phyloP scores from a whole-genome alignment of 1,139 yeast genomes.

The Yamadazyma atmosphaerica region DNA sequence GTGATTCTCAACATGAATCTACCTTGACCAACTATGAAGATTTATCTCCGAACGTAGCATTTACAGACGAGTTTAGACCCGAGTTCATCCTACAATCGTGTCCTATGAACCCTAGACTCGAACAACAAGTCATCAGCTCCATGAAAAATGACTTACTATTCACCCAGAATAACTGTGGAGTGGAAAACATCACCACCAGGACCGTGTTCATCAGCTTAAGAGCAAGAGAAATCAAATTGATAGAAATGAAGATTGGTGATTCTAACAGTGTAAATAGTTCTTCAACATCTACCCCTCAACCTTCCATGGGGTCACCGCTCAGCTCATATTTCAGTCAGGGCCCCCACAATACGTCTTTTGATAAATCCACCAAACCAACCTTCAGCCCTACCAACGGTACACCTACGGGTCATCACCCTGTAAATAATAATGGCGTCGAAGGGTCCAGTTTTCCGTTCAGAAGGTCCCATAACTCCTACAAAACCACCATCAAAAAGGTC shows the following conservation, averaged over 20 bases:
- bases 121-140: constrained; percentile 48
- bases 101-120: constrained; percentile 51
- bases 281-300: constrained; percentile 6
- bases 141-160: constrained; percentile 58
- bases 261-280: constrained; percentile 3
- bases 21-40: constrained; percentile 19
- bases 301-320: constrained; percentile 6
- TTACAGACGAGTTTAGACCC: constrained; percentile 52
- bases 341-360: constrained; percentile 2
- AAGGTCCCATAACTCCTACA: constrained; percentile 24
- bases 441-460: constrained; percentile 7
- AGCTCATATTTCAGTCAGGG: constrained; percentile 7
- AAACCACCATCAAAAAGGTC: constrained; percentile 38
- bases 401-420: not conserved
- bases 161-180: constrained; percentile 39
- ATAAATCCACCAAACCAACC: not conserved
- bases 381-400: constrained; percentile 1
- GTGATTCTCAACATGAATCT: not conserved
- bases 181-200: constrained; percentile 31
- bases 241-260: constrained; percentile 38
- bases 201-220: constrained; percentile 50
- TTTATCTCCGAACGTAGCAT: constrained; percentile 48
- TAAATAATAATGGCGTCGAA: too few species aligned
- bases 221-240: constrained; percentile 57
- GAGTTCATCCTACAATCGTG: constrained; percentile 53